phyloP scores from a whole-genome alignment of 2,329 filamentous ascomycete genomes.

The Colletotrichum tofieldiae region DNA sequence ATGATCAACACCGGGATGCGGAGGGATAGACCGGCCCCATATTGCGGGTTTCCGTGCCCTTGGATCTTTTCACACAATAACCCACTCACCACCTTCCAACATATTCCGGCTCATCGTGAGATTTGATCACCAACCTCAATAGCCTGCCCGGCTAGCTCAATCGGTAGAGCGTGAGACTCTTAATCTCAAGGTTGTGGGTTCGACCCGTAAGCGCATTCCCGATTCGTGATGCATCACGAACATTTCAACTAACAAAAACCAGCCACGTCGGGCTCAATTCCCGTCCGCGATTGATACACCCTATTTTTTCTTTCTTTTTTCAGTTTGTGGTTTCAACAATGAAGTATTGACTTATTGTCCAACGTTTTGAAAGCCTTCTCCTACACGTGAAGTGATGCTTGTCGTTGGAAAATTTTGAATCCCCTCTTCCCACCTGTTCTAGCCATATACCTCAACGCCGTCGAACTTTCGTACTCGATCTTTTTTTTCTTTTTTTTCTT shows the following conservation, averaged over 20 bases:
- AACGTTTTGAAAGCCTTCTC: no score
- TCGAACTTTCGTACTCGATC: no score
- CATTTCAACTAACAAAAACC: neutral
- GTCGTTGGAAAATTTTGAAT: no score
- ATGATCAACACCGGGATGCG: neutral
- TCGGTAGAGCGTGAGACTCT: conserved; percentile 84
- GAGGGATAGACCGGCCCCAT: conserved; percentile 13
- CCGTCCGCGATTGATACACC: conserved; percentile 36
- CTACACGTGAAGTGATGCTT: no score
- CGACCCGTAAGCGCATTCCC: conserved; percentile 50
- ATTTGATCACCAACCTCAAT: neutral
- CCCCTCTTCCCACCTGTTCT: no score
- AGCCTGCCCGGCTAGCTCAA: conserved; percentile 73
- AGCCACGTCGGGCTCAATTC: conserved; percentile 43
- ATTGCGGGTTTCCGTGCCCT: conserved; percentile 33
- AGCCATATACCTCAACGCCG: no score
- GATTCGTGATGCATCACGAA: neutral
- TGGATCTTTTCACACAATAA: conserved; percentile 5
- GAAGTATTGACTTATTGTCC: no score
- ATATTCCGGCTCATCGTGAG: neutral
- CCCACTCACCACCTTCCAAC: neutral
- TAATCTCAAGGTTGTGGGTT: conserved; percentile 74
- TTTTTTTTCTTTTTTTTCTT: no score
- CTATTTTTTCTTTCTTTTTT: neutral
- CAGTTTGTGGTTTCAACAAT: no score